Evolutionary conservation across 306 rosid genomes (phyloP), one percentile per base, ranked within the genome.

Genomic region (Corylus avellana): DNA sequence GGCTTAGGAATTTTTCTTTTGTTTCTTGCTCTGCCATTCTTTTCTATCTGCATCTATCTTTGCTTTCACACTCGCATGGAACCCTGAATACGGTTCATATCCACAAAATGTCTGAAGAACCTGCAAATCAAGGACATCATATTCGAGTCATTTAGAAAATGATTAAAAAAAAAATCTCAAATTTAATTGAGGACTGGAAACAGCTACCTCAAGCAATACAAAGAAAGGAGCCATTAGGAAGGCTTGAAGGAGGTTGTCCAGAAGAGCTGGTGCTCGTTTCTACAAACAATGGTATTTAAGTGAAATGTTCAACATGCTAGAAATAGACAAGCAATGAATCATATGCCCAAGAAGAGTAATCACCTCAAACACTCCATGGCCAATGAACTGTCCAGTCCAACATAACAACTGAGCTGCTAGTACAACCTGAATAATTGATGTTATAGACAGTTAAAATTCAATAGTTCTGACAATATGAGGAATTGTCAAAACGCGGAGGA

Each of bases 361-460:
- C 78, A 92, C 98, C 97, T 94, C 97, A 81, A 94, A 94, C 56
- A 91, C 89, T 49, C 95, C 98, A 42, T 94, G 98, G 20, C 97
- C 98, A 64, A 94, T 77, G 72, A 91, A 91, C 87, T 90, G 97
- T 67, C 87, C 97, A 22, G 87, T 82, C 98, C 98, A 94, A 78
- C 98, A 90, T n/a, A 91, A 4, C 74, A 94, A 29, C 74, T 94
- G 98, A 75, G 91, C 86, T 44, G 91, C 97, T 86, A 91, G 61
- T 51, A 73, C 97, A 53, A 90, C 89, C 98, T 94, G 91, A 67
- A 73, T 74, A 42, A 56, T 72, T 44, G 27, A 66, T 69, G 9
- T 35, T 53, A 72, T 50, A 74, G 20, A 78, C 47, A 47, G 47
- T 72, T 5, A 75, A 74, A 69, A 63, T 5, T 37, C 42, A 25